Evolutionary conservation across 1,139 yeast genomes (phyloP).

Genomic region (Suhomyces ambrosiae): DNA sequence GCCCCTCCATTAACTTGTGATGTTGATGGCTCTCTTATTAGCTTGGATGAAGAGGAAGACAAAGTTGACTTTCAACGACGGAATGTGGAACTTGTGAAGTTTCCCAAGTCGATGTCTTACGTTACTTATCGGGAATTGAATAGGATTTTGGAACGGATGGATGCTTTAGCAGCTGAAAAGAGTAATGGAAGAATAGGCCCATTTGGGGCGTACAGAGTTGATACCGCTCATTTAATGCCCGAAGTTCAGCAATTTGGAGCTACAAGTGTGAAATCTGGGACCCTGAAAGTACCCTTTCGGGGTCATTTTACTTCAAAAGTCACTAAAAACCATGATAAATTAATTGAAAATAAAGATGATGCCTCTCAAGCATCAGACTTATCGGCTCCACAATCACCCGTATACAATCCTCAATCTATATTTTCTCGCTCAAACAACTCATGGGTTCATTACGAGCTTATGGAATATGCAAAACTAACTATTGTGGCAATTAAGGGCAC

Average conservation of each 20-base stretch:
- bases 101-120: conserved; percentile 35
- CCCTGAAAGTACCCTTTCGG: too few species aligned
- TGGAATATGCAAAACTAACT: conserved; percentile 43
- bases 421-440: conserved; percentile 29
- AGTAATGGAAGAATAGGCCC: conserved; percentile 32
- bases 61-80: conserved; percentile 38
- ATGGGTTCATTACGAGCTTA: conserved; percentile 40
- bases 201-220: conserved; percentile 26
- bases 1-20: conserved; percentile 35
- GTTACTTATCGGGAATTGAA: conserved; percentile 36
- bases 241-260: too few species aligned
- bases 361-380: too few species aligned
- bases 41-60: conserved; percentile 21
- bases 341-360: too few species aligned
- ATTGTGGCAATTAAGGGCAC: conserved; percentile 48
- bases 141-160: conserved; percentile 30
- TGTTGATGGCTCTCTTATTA: conserved; percentile 23
- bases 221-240: too few species aligned
- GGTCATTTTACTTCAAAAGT: too few species aligned
- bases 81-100: conserved; percentile 37
- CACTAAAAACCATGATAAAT: too few species aligned
- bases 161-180: conserved; percentile 14
- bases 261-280: too few species aligned
- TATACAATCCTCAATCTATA: conserved; percentile 16
- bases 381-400: conserved; percentile 4